Evolutionary conservation across 768 basidiomycete genomes (phyloP).

Genomic region (Tricholoma matsutake): DNA sequence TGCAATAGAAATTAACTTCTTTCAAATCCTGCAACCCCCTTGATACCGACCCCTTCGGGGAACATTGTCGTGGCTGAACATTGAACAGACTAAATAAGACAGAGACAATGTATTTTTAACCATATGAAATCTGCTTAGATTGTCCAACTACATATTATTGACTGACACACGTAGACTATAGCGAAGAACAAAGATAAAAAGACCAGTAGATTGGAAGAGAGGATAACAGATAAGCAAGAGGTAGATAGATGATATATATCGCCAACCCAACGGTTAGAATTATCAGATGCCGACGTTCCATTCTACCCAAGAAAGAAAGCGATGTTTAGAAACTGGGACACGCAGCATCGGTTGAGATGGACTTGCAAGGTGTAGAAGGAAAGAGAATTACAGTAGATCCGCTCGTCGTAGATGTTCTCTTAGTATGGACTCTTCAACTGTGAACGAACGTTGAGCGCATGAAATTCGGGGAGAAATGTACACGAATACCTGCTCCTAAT

Average conservation of each 20-base stretch:
- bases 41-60: too few species aligned
- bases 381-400: constrained; percentile 53
- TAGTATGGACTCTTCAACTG: constrained; percentile 72
- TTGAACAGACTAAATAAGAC: too few species aligned
- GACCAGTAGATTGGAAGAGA: neutral
- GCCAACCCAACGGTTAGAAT: neutral
- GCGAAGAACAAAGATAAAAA: too few species aligned
- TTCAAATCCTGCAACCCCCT: too few species aligned
- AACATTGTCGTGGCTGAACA: too few species aligned
- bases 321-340: constrained; percentile 3
- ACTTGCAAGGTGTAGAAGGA: neutral
- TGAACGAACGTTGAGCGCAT: neutral
- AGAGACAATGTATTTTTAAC: too few species aligned
- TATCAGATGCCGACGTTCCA: neutral
- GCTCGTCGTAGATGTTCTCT: constrained; percentile 67
- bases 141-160: too few species aligned
- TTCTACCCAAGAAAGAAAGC: neutral
- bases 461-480: constrained; percentile 2
- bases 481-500: constrained; percentile 51
- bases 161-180: too few species aligned
- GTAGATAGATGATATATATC: neutral
- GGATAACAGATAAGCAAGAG: neutral
- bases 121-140: too few species aligned
- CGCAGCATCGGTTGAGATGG: neutral
- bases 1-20: too few species aligned